These are phyloP conservation scores for Plasmodium cynomolgi DNA, from an alignment of 169 alveolate species.

Conservation along the genomic window DNA sequence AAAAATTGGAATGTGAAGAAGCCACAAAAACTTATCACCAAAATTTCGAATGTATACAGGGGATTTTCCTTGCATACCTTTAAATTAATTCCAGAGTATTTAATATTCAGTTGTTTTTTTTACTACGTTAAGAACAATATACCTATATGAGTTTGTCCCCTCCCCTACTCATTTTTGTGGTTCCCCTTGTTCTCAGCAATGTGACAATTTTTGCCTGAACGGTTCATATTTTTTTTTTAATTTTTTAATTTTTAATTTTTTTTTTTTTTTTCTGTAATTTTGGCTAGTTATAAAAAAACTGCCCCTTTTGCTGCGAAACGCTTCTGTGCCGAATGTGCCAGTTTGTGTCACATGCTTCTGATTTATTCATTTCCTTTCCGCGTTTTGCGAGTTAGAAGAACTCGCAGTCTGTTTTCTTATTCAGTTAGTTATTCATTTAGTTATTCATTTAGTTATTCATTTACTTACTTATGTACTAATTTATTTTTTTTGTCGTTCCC, in stretches of 20 bases:
- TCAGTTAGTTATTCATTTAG: not conserved
- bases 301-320: not conserved
- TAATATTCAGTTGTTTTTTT: constrained; percentile 70
- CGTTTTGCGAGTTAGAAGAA: not conserved
- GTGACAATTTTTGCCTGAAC: not conserved
- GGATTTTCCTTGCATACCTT: constrained; percentile 62
- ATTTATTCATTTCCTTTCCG: not conserved
- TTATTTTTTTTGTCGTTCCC: not conserved
- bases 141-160: constrained; percentile 24
- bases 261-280: constrained; percentile 3
- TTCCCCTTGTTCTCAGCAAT: not conserved
- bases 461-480: too few species aligned
- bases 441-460: too few species aligned
- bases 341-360: not conserved
- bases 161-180: not conserved
- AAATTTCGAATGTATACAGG: constrained; percentile 32
- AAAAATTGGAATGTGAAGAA: constrained; percentile 3
- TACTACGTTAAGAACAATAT: constrained; percentile 60
- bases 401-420: not conserved
- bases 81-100: constrained; percentile 69
- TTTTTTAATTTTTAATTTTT: not conserved
- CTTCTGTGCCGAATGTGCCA: not conserved
- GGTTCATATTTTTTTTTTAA: not conserved
- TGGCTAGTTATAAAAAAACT: not conserved
- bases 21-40: constrained; percentile 19